Evolutionary conservation across 345 rosid genomes (phyloP), one percentile per base, ranked within the genome.

Genomic region (Pugionium dolabratum): DNA sequence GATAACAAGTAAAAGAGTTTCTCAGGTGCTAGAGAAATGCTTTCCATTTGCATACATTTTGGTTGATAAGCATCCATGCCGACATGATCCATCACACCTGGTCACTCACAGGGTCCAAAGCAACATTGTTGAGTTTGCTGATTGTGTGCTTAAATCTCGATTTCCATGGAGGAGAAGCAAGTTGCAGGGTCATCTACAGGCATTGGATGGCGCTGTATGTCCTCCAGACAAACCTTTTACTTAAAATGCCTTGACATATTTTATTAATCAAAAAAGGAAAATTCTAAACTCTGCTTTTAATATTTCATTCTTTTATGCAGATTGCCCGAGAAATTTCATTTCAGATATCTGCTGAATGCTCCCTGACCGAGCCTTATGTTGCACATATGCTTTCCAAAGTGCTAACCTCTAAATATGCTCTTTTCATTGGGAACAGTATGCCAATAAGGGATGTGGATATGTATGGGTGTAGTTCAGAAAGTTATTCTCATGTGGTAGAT

Each of bases 391-490:
- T 86, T 76, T 85, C 94, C 32, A 58, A 77, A 75, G 78, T 81
- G 52, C 82, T 93, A 59, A 73, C 83, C 25, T 66, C 87, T 25
- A 83, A 73, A 45, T 82, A 80, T 54, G 96, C 98, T 67, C 82
- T 93, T 63, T 93, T 89, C 82, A 50, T 93, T 26, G 98, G 97
- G 61, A 93, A 93, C 74, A 87, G 98, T 84, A 93, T 93, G 98
- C 84, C 85, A 55, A 83, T 93, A 82, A 91, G 98, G 46, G 98
- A 93, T 80, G 76, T 78, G 57, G 90, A 93, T 66, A 87, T 89
- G 97, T 93, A 89, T 76, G 98, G 97, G 59, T 47, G 70, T 70
- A 82, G 75, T 62, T 76, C 76, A 59, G 59, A 40, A 63, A 74
- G 67, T 49, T 66, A 55, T 69, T 70, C 69, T 18, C 66, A 63